phyloP scores from a whole-genome alignment of 331 rosid genomes.

The Stylosanthes scabra region DNA sequence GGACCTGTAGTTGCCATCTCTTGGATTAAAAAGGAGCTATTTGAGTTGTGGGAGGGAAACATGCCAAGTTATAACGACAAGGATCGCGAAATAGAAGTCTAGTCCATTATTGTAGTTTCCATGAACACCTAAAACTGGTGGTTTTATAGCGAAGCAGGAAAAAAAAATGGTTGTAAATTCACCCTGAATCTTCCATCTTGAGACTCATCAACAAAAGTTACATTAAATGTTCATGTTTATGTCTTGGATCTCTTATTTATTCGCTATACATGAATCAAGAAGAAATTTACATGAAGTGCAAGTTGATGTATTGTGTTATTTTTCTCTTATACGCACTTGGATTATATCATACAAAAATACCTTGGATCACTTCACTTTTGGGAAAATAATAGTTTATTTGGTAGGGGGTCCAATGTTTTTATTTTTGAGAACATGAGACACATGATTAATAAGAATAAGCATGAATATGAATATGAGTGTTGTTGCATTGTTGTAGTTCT shows the following conservation, averaged over 20 bases:
- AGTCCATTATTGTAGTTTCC: constrained; percentile 31
- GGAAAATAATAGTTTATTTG: too few species aligned
- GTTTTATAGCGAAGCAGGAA: constrained; percentile 33
- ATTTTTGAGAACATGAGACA: too few species aligned
- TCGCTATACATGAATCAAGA: constrained; percentile 16
- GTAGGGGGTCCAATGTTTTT: too few species aligned
- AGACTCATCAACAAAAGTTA: constrained; percentile 36
- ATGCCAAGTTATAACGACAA: constrained; percentile 64
- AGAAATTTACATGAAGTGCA: constrained; percentile 19
- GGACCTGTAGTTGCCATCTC: constrained; percentile 83
- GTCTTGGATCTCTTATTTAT: constrained; percentile 27
- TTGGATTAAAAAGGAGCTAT: constrained; percentile 82
- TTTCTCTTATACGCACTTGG: too few species aligned
- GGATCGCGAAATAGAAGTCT: constrained; percentile 75
- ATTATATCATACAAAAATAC: too few species aligned
- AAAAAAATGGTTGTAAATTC: constrained; percentile 60
- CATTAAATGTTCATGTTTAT: constrained; percentile 26
- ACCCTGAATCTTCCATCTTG: constrained; percentile 45
- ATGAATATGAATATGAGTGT: too few species aligned
- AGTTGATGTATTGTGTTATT: too few species aligned
- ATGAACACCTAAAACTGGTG: constrained; percentile 10
- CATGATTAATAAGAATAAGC: too few species aligned
- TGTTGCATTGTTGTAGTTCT: too few species aligned
- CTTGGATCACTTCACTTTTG: too few species aligned
- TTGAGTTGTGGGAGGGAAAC: constrained; percentile 92